phyloP scores from a whole-genome alignment of 768 basidiomycete species.

The Cystobasidium tubakii region DNA sequence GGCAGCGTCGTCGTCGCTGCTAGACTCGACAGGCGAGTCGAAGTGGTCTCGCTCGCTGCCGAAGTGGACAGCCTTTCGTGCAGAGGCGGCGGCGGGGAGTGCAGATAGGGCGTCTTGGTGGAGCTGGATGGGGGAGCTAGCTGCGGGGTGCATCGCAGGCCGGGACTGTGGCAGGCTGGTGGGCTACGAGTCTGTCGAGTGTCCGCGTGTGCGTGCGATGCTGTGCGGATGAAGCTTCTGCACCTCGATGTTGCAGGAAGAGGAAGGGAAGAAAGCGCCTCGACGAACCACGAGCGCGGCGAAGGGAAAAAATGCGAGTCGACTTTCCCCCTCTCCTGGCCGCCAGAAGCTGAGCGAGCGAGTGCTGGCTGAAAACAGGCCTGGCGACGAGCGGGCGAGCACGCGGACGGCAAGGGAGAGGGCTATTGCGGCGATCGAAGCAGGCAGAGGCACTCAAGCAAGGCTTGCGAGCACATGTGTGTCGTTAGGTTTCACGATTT shows the following conservation, averaged over 20 bases:
- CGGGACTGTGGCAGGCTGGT: background rate
- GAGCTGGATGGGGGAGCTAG: background rate
- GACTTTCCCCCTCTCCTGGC: too few species aligned
- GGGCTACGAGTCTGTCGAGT: background rate
- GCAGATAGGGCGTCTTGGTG: background rate
- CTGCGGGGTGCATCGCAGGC: slow-evolving; percentile 22
- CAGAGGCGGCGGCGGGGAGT: background rate
- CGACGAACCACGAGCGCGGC: background rate
- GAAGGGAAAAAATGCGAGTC: background rate
- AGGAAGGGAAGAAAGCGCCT: background rate
- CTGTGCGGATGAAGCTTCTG: background rate
- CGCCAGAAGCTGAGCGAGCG: too few species aligned
- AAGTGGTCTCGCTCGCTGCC: background rate
- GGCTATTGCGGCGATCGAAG: background rate
- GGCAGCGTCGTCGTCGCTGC: slow-evolving; percentile 10
- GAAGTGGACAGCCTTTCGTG: slow-evolving; percentile 11
- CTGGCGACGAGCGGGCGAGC: background rate
- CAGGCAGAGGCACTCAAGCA: background rate
- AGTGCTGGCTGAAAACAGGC: background rate
- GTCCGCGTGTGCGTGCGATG: background rate
- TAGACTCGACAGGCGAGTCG: slow-evolving; percentile 10
- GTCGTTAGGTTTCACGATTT: background rate
- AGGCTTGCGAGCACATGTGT: background rate
- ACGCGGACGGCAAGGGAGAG: background rate
- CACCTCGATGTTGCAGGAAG: background rate